phyloP scores from a whole-genome alignment of 257 asterid species.

The Ilex aquifolium region DNA sequence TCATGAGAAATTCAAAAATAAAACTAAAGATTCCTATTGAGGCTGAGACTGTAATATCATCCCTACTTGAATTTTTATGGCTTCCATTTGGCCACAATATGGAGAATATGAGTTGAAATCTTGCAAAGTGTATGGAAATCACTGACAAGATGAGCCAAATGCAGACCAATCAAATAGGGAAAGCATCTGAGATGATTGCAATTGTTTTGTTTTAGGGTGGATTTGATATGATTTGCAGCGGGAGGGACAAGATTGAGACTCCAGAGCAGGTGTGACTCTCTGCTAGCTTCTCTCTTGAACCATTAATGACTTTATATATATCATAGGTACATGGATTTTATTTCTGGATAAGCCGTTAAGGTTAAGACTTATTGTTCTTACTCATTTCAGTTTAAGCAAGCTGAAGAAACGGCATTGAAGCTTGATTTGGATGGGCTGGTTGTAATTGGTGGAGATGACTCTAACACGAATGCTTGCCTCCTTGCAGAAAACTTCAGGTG shows the following conservation, averaged over 20 bases:
- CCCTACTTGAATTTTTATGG: too few species aligned
- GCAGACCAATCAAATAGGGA: neutral
- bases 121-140: too few species aligned
- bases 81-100: too few species aligned
- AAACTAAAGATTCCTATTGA: too few species aligned
- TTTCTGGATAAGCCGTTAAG: neutral
- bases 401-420: conserved; percentile 82
- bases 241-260: conserved; percentile 98
- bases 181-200: conserved; percentile 1
- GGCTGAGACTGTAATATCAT: too few species aligned
- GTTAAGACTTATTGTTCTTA: conserved; percentile 10
- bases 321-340: too few species aligned
- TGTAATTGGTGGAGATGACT: conserved; percentile 99
- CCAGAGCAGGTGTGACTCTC: conserved; percentile 73
- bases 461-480: conserved; percentile 98
- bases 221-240: conserved; percentile 96
- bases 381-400: conserved; percentile 80
- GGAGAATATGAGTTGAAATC: too few species aligned
- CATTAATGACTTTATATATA: too few species aligned
- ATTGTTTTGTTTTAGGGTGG: conserved; percentile 69
- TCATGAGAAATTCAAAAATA: too few species aligned
- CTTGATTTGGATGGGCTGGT: conserved; percentile 97
- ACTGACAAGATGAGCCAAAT: too few species aligned
- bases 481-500: conserved; percentile 84
- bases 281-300: conserved; percentile 1